Evolutionary conservation across 768 basidiomycete species (phyloP).

Genomic region (Lentinula detonsa): DNA sequence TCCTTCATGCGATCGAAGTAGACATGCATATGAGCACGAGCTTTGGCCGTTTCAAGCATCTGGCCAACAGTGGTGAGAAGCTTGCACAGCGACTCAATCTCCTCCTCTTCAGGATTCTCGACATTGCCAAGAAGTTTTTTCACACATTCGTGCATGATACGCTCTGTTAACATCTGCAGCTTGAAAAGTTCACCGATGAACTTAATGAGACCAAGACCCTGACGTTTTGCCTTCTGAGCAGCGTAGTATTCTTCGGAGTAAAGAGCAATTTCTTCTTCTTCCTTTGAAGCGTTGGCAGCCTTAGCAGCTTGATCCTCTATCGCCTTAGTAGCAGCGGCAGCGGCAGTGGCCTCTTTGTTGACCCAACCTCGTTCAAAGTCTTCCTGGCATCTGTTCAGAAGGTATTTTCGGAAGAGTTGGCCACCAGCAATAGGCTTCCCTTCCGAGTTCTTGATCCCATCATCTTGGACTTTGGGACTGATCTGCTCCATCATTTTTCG

Average conservation of each 20-base stretch:
- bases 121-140: constrained; percentile 93
- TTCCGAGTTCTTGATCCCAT: constrained; percentile 73
- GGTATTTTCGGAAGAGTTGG: constrained; percentile 92
- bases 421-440: constrained; percentile 92
- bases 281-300: constrained; percentile 56
- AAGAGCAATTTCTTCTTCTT: constrained; percentile 62
- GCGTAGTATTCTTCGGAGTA: constrained; percentile 96
- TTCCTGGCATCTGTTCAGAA: constrained; percentile 94
- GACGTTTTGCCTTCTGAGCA: constrained; percentile 95
- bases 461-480: constrained; percentile 82
- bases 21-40: constrained; percentile 81
- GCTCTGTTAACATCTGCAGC: constrained; percentile 95
- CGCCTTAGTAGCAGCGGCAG: constrained; percentile 80
- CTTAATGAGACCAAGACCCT: constrained; percentile 93
- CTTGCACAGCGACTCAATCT: constrained; percentile 94
- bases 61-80: constrained; percentile 85
- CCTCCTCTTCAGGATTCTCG: constrained; percentile 95
- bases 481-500: constrained; percentile 95
- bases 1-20: constrained; percentile 92
- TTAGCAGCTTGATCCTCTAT: constrained; percentile 79
- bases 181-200: constrained; percentile 99
- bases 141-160: constrained; percentile 98
- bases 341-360: constrained; percentile 79
- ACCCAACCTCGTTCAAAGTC: constrained; percentile 98
- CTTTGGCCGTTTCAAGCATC: constrained; percentile 75